A percentile compares a stretch with the other conserved stretches of the same genome.
These are phyloP conservation scores for Sonneratia caseolaris DNA, from an alignment of 345 rosid species.

Conservation along the genomic window DNA sequence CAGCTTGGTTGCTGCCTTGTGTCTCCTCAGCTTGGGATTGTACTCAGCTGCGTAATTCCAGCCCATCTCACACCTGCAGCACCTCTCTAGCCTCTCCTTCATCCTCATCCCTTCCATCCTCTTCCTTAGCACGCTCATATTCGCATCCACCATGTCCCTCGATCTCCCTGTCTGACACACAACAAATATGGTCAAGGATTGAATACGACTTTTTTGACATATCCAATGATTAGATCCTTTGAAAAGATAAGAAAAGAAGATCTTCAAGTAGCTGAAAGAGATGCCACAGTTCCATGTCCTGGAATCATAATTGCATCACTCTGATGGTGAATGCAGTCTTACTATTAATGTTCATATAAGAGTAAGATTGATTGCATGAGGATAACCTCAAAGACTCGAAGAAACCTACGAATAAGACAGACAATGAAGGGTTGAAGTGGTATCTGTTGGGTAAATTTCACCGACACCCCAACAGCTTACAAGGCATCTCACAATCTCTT, in stretches of 20 bases:
- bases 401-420: too few species aligned
- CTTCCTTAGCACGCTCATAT: conserved; percentile 33
- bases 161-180: conserved; percentile 18
- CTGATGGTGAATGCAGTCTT: too few species aligned
- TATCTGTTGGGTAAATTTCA: not conserved
- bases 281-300: too few species aligned
- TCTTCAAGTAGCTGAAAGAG: too few species aligned
- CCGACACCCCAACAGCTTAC: not conserved
- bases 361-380: too few species aligned
- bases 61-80: conserved; percentile 33
- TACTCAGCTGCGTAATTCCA: conserved; percentile 29
- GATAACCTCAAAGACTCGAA: too few species aligned
- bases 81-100: conserved; percentile 45
- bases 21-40: conserved; percentile 13
- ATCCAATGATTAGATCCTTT: too few species aligned
- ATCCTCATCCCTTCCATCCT: conserved; percentile 33
- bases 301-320: too few species aligned
- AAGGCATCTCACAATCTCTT: not conserved
- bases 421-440: not conserved
- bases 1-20: conserved; percentile 13
- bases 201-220: too few species aligned
- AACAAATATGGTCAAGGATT: not conserved
- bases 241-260: not conserved
- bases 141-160: conserved; percentile 25
- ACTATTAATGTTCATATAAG: not conserved